Conservation (phyloP, 768 basidiomycete genomes). For the Floccularia luteovirens region DNA sequence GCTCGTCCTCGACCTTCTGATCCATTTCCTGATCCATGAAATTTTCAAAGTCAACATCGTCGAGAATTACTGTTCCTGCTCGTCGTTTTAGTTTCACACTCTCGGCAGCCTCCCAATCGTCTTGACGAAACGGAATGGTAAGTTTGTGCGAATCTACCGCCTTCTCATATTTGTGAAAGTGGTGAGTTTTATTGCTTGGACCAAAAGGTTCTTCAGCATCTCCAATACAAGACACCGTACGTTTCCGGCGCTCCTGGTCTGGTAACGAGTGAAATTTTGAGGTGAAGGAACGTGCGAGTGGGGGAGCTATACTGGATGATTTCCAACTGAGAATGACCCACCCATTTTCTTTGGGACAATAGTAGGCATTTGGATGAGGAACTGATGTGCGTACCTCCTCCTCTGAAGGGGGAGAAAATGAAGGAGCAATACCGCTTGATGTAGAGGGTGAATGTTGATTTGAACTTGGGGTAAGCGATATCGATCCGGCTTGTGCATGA, state of each 20-base stretch:
- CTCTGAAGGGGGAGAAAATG: constrained; percentile 35
- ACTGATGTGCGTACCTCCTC: constrained; percentile 62
- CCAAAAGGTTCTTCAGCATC: constrained; percentile 39
- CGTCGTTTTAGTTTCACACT: constrained; percentile 47
- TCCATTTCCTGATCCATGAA: constrained; percentile 25
- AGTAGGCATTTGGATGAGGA: constrained; percentile 80
- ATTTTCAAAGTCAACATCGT: constrained; percentile 35
- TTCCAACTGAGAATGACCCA: constrained; percentile 77
- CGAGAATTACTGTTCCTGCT: constrained; percentile 22
- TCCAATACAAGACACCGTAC: constrained; percentile 42
- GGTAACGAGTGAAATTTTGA: constrained; percentile 41
- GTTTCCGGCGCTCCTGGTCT: constrained; percentile 41
- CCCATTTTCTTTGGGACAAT: constrained; percentile 74
- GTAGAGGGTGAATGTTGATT: constrained; percentile 10
- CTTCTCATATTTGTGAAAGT: constrained; percentile 69
- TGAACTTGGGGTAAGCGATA: constrained; percentile 9
- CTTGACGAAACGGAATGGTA: constrained; percentile 48
- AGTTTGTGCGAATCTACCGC: constrained; percentile 67
- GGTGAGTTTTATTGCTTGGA: constrained; percentile 59
- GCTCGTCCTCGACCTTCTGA: constrained; percentile 21
- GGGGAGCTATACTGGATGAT: constrained; percentile 51
- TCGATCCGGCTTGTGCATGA: constrained; percentile 7
- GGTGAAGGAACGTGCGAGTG: constrained; percentile 48
- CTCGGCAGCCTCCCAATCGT: constrained; percentile 52
- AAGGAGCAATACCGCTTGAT: too few species aligned